Evolutionary conservation across 2,329 filamentous ascomycete species (phyloP).

Genomic region (Fusarium nygamai): DNA sequence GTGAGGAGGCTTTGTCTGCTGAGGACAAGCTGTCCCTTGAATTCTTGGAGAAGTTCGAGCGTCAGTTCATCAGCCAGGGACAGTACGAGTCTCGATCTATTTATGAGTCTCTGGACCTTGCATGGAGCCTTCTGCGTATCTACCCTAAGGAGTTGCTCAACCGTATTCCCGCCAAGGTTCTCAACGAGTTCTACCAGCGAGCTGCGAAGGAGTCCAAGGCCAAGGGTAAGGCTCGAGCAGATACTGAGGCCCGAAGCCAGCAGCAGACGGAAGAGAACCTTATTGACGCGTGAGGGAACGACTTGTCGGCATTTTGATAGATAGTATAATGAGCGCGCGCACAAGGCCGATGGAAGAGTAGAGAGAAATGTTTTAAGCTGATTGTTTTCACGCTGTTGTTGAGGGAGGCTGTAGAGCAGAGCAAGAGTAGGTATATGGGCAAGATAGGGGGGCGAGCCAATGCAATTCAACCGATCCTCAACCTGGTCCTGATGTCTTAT

Average conservation of each 20-base stretch:
- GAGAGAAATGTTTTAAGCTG: constrained; percentile 37
- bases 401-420: constrained; percentile 29
- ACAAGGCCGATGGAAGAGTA: constrained; percentile 35
- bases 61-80: constrained; percentile 91
- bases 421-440: constrained; percentile 40
- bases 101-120: constrained; percentile 92
- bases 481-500: neutral
- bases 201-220: constrained; percentile 70
- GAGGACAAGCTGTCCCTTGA: constrained; percentile 98
- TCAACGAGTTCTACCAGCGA: constrained; percentile 85
- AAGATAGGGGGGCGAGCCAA: constrained; percentile 47
- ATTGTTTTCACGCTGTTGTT: constrained; percentile 37
- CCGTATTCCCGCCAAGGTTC: constrained; percentile 85
- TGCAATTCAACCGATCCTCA: constrained; percentile 42
- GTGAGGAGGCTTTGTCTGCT: constrained; percentile 93
- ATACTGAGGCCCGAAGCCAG: constrained; percentile 51
- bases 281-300: constrained; percentile 62
- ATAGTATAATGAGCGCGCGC: constrained; percentile 41
- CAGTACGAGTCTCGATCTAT: constrained; percentile 92
- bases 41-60: constrained; percentile 98
- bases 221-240: constrained; percentile 66
- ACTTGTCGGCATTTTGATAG: constrained; percentile 38
- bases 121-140: constrained; percentile 95
- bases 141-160: constrained; percentile 99
- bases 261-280: constrained; percentile 65